Conservation (phyloP, 257 asterid species). For the Salvia splendens region DNA sequence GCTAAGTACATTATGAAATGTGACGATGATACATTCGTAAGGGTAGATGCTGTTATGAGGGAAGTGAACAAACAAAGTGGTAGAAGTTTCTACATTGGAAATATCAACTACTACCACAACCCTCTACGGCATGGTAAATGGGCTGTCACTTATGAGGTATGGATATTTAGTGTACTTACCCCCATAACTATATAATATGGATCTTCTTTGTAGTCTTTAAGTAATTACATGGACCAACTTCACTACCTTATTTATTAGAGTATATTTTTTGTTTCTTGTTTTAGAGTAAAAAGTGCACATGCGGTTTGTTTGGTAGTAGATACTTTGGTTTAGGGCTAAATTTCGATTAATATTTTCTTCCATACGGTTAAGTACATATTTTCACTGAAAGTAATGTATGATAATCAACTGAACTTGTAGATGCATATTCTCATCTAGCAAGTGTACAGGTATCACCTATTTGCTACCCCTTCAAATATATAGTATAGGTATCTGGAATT, state of each 20-base stretch:
- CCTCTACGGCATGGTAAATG: constrained; percentile 96
- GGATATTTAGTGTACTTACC: constrained; percentile 16
- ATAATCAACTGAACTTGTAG: constrained; percentile 11
- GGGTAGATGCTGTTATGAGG: constrained; percentile 75
- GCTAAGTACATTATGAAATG: constrained; percentile 92
- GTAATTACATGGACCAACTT: neutral
- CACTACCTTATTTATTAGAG: neutral
- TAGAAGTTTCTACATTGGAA: constrained; percentile 80
- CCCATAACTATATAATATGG: neutral
- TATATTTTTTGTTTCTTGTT: constrained; percentile 7
- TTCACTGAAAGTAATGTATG: neutral
- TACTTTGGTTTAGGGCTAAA: constrained; percentile 11
- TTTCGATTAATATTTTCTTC: neutral
- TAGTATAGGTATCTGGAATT: neutral
- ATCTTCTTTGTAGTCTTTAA: constrained; percentile 4
- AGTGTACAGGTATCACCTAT: constrained; percentile 14
- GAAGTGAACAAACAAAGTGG: constrained; percentile 64
- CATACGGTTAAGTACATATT: neutral
- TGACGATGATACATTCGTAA: constrained; percentile 95
- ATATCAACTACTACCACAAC: constrained; percentile 85
- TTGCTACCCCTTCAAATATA: neutral
- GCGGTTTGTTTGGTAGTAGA: constrained; percentile 5
- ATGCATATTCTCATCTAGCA: neutral
- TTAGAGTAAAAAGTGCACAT: constrained; percentile 11
- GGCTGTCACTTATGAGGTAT: constrained; percentile 97